Base-by-base conservation (phyloP, 1,139 yeast genomes). In the Geotrichum carabidarum region DNA sequence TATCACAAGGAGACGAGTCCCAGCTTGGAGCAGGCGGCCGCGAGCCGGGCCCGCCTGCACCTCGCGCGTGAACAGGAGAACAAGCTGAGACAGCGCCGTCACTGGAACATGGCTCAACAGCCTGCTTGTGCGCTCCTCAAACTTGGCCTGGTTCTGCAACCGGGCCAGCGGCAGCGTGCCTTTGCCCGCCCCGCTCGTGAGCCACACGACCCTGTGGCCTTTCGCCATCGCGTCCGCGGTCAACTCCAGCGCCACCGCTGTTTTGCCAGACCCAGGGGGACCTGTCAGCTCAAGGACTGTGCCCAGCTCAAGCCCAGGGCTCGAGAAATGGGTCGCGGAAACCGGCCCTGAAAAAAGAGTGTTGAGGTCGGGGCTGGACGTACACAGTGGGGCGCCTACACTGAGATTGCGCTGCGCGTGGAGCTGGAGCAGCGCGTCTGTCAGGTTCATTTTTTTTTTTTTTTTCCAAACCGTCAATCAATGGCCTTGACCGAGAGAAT, bases 371-470 rank as follows among this genome's bases (percentile, higher is more conserved):
- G 51, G 32, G 17, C 51, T 48, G 34, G 37, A 27, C 14, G 51
- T 48, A 8, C 1, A 1, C 9, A 48, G 14, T n/a, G 51, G 45
- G 11, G 31, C 30, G 8, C 42, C 8, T 3, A 22, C 4, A 9
- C 8, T 6, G 11, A 31, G 5, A 12, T 45, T 18, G 38, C 42
- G 9, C 34, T 48, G 51, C 15, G 55, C 41, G 40, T 47, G 55
- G 8, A 53, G 48, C 38, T 53, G 48, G 15, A 53, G 49, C 12
- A 53, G n/a, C 17, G 49, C 55, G n/a, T 53, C 52, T 4, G 55
- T 48, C 4, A 53, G 50, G 30, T 48, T 53, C 44, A 53, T 53
- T 14, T 37, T 27, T n/a, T 11, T n/a, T 41, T 17, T 18, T 9
- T 43, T 1, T 11, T 22, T 6, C 18, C 5, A 5, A 22, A n/a